Evolutionary conservation across 106 monocot genomes (phyloP), one percentile per base, ranked within the genome.

Genomic region (Dendrobium officinale): DNA sequence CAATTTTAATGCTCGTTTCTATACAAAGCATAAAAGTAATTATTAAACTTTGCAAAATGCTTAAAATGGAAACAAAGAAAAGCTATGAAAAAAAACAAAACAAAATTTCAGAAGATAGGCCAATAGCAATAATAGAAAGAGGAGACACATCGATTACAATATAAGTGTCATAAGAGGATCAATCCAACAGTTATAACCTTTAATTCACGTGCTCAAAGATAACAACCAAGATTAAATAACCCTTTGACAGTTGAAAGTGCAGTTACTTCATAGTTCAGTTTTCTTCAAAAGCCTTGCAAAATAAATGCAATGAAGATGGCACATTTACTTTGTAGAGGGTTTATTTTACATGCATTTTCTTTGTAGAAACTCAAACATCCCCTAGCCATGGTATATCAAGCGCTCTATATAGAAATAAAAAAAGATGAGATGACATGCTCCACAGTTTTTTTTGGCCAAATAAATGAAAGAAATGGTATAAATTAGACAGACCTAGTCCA

Each of bases 401-500:
- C 16, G 37, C 29, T 70, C 5, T 33, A 70, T 29, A 33, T 33
- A 10, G 37, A 17, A 37, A 70, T 4, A 11, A 29, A 70, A 33
- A 70, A 37, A 37, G 37, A 70, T 15, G 15, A 70, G n/a, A 67
- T 67, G 26, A 26, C 67, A 33, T 33, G n/a, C 61, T 61, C 16
- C 1, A 70, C 37, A 11, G 15, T 70, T 33, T 70, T 70, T 70
- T 70, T 70, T 70, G 4, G 15, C 13, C n/a, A 9, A 4, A 15
- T 74, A 42, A 74, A 82, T 43, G 48, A 31, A 54, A 73, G 19
- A 64, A 76, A 45, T 19, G 18, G 19, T 73, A 55, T 58, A 64
- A 44, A 26, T 58, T 17, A 22, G 45, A 79, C 84, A 78, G 72
- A 93, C 92, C 92, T 88, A 74, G 77, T 92, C 92, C 92, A 92